phyloP scores from a whole-genome alignment of 441 rosid species.

The Gossypium davidsonii region DNA sequence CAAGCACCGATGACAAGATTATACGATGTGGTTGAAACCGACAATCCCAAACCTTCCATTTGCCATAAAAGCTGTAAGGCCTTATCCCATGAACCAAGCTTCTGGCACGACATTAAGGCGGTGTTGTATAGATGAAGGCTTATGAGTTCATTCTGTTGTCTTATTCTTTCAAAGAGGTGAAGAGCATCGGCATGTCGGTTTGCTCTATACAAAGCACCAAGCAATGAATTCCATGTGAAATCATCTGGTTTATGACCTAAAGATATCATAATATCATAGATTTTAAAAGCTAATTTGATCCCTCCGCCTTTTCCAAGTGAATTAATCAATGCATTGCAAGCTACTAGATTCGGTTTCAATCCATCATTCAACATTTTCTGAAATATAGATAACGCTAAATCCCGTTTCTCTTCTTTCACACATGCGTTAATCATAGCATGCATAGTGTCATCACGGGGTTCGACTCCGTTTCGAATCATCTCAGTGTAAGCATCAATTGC shows the following conservation, averaged over 20 bases:
- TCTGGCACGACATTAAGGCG: slow-evolving; percentile 67
- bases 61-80: slow-evolving; percentile 75
- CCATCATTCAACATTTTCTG: slow-evolving; percentile 43
- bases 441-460: slow-evolving; percentile 50
- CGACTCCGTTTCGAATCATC: slow-evolving; percentile 44
- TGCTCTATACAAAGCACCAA: slow-evolving; percentile 48
- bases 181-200: slow-evolving; percentile 43
- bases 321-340: slow-evolving; percentile 67
- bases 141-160: slow-evolving; percentile 29
- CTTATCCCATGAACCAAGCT: slow-evolving; percentile 70
- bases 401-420: slow-evolving; percentile 57
- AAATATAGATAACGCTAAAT: slow-evolving; percentile 47
- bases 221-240: slow-evolving; percentile 76
- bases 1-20: slow-evolving; percentile 68
- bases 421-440: slow-evolving; percentile 55
- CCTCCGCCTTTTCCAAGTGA: slow-evolving; percentile 70
- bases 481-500: slow-evolving; percentile 69
- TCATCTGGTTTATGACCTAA: slow-evolving; percentile 51
- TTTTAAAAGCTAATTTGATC: slow-evolving; percentile 48
- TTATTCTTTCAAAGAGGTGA: slow-evolving; percentile 42
- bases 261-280: slow-evolving; percentile 31
- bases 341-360: slow-evolving; percentile 48
- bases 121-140: slow-evolving; percentile 53
- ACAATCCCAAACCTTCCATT: slow-evolving; percentile 48
- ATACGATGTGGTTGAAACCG: slow-evolving; percentile 46